Evolutionary conservation across 2,329 filamentous ascomycete species (phyloP).

Genomic region (Trichoderma guizhouense): DNA sequence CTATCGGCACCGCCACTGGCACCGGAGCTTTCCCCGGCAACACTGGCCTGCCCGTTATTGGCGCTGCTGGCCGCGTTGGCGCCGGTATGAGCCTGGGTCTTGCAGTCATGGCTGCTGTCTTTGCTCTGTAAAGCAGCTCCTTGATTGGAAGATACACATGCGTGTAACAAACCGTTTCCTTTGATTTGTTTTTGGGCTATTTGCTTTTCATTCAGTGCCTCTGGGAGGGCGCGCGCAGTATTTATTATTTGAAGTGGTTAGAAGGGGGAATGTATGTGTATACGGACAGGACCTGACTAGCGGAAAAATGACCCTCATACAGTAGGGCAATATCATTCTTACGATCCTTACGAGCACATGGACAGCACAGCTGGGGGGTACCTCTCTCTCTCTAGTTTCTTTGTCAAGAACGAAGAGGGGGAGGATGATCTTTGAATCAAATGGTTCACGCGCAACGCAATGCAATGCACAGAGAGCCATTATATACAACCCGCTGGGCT

Average conservation of each 20-base stretch:
- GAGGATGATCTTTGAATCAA: slow-evolving; percentile 20
- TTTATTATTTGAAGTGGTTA: neutral
- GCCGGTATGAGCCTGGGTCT: slow-evolving; percentile 46
- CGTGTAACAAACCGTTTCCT: neutral
- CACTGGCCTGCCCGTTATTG: slow-evolving; percentile 36
- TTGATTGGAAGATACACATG: neutral
- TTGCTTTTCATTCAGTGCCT: slow-evolving; percentile 2
- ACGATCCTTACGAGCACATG: slow-evolving; percentile 52
- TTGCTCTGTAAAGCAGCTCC: slow-evolving; percentile 42
- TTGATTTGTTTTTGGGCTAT: neutral
- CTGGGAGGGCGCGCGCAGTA: neutral
- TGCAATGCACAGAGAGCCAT: neutral
- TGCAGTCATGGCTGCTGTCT: slow-evolving; percentile 42
- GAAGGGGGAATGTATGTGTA: slow-evolving; percentile 19
- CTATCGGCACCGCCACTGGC: slow-evolving; percentile 33
- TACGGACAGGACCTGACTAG: slow-evolving; percentile 20
- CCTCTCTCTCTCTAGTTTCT: neutral
- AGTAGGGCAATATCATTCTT: slow-evolving; percentile 43
- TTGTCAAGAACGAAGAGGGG: neutral
- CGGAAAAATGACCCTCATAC: slow-evolving; percentile 15
- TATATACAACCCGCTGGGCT: neutral
- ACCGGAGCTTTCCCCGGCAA: slow-evolving; percentile 35
- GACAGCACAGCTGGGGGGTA: slow-evolving; percentile 26
- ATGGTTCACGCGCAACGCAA: slow-evolving; percentile 8
- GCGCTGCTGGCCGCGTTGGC: slow-evolving; percentile 39